Base-by-base conservation (phyloP, 768 basidiomycete species). In the Naematelia aurantialba region DNA sequence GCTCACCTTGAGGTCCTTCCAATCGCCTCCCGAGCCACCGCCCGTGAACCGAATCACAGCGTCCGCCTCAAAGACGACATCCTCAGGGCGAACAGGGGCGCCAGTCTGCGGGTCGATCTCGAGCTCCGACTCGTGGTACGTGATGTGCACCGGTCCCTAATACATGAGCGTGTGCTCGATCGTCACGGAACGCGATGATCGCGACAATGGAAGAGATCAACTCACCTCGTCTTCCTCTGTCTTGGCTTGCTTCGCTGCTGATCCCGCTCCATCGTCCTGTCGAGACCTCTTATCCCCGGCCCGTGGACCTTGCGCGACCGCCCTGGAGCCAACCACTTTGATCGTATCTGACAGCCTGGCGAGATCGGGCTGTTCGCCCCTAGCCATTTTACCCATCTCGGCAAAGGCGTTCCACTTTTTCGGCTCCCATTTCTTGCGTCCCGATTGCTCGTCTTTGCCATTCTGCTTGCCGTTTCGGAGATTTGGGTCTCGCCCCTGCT, bases 401-500 rank as follows among this genome's bases (percentile, higher is more conserved):
- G 62, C 67, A 72, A 78, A 76, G 19, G 77, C 77, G 67, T 77
- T 78, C 72, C 76, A 78, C 55, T 39, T 39, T 17, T 39, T 39
- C 8, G 34, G 17, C 8, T 39, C 34, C 8, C 17, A 8, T 39
- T 59, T 31, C 10, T 30, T n/a, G 24, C 45, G 34, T 26, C n/a
- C 42, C 21, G 30, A 45, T 19, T 55, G 57, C n/a, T 5, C 25
- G 27, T 62, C 65, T 39, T 52, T 52, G 21, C 52, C 25, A 14
- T 34, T 52, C 19, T 30, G 63, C 67, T 42, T 34, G 45, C 50
- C 61, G n/a, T n/a, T n/a, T n/a, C n/a, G n/a, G n/a, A n/a, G n/a
- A n/a, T 72, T 63, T 14, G 34, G 24, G 14, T 73, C 58, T 56
- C 74, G 82, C 10, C 90, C 91, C 78, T 96, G 92, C 79, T 94